phyloP scores from a whole-genome alignment of 176 grass and related monocot species.

The Oryza glaberrima region DNA sequence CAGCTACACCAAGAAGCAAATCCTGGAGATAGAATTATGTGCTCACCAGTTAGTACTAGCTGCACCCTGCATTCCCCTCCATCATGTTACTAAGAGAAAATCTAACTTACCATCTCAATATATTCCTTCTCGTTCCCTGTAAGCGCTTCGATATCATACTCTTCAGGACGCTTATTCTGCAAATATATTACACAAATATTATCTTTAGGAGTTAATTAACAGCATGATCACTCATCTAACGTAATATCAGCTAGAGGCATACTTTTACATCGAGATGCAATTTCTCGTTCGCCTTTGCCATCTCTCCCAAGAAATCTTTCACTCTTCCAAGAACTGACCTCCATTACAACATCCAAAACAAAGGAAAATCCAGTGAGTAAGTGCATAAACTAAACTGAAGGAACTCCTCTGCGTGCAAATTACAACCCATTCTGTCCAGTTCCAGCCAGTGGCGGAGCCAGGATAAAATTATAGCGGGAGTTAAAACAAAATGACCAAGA shows the following conservation, averaged over 20 bases:
- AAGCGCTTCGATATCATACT: conserved; percentile 77
- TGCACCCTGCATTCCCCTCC: too few relatives aligned
- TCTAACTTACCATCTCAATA: conserved; percentile 81
- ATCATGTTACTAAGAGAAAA: too few relatives aligned
- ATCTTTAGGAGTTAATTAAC: not conserved
- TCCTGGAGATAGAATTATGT: conserved; percentile 56
- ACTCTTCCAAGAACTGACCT: conserved; percentile 77
- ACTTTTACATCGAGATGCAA: conserved; percentile 67
- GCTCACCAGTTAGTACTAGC: conserved; percentile 15
- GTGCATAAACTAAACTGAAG: not conserved
- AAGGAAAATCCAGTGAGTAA: not conserved
- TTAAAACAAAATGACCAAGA: too few relatives aligned
- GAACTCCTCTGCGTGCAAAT: not conserved
- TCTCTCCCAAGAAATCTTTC: conserved; percentile 79
- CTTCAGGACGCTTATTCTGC: conserved; percentile 71
- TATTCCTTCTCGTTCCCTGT: conserved; percentile 79
- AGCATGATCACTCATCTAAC: not conserved
- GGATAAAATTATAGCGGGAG: too few relatives aligned
- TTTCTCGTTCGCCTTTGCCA: conserved; percentile 82
- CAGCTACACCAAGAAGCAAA: conserved; percentile 82
- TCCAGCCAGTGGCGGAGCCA: not conserved
- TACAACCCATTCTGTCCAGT: not conserved
- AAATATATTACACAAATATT: conserved; percentile 25
- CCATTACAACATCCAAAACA: conserved; percentile 35
- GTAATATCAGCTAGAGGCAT: conserved; percentile 18